Evolutionary conservation across 805 yeast genomes (phyloP), one percentile per base, ranked within the genome.

Genomic region (Ogataea haglerorum): DNA sequence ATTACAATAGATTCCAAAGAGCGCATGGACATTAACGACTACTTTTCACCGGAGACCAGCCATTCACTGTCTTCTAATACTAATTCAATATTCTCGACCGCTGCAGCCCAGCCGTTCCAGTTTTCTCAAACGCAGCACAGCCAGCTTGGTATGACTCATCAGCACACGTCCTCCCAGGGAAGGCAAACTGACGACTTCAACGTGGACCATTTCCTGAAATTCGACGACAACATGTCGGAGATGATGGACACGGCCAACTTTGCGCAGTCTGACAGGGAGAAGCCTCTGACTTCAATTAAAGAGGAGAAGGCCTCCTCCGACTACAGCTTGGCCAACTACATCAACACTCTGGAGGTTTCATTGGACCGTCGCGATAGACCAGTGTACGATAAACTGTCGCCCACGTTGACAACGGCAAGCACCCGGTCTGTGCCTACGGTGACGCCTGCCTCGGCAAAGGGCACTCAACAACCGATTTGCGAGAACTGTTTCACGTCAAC

Each of bases 401-500:
- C 53, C 21, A 41, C 54, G 10, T 48, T 42, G 36, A 40, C 41
- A 17, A 43, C 49, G 8, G 43, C 40, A 15, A 25, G 35, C 15
- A 40, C 49, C 16, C 39, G 30, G 18, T 39, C 37, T 6, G 32
- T 43, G 13, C 42, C 47, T 10, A 15, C 46, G 10, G 30, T 42
- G 8, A 35, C 43, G 17, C 45, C 41, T 7, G 38, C 46, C 12
- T n/a, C 45, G 3, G 25, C 46, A 6, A 41, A 30, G 17, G 36
- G 37, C 14, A 9, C 40, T 6, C 48, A 47, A 26, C 51, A 52
- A 30, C 57, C 60, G 35, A 49, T 90, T 21, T 90, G 97, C 61
- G 86, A 83, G 53, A 90, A 90, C 63, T 90, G 97, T 65, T 76
- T 81, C 53, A 90, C 97, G 1, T 82, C 89, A 29, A 88, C 95